Evolutionary conservation across 495 filamentous ascomycete genomes (phyloP).

Genomic region (Acidiella bohemica): DNA sequence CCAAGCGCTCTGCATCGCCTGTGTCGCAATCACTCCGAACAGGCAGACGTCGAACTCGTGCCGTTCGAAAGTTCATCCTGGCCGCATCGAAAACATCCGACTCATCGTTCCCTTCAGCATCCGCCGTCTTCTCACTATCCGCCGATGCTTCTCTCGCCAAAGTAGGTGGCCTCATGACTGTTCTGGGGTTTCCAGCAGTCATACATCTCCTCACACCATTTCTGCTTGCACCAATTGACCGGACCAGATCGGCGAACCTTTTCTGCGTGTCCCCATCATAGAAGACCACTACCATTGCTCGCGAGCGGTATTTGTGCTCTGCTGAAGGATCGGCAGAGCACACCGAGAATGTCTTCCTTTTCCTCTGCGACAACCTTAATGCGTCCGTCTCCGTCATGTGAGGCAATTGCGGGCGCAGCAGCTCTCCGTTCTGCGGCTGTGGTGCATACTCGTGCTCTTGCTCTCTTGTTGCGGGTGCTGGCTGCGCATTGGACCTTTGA

Average conservation of each 20-base stretch:
- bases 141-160: conserved; percentile 20
- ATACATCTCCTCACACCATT: conserved; percentile 74
- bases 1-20: conserved; percentile 40
- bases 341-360: conserved; percentile 47
- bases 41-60: conserved; percentile 6
- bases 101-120: too few relatives aligned
- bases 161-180: too few relatives aligned
- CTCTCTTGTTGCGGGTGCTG: background rate
- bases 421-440: background rate
- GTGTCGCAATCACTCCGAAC: too few relatives aligned
- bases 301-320: conserved; percentile 48
- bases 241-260: conserved; percentile 65
- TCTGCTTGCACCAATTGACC: conserved; percentile 61
- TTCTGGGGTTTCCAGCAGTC: too few relatives aligned
- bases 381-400: conserved; percentile 24
- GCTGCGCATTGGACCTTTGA: background rate
- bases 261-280: conserved; percentile 79
- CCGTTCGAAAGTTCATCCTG: too few relatives aligned
- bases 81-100: too few relatives aligned
- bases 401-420: conserved; percentile 26
- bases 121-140: conserved; percentile 24
- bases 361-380: conserved; percentile 36
- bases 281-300: conserved; percentile 72
- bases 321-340: conserved; percentile 33
- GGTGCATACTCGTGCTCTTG: conserved; percentile 16